phyloP scores from a whole-genome alignment of 768 basidiomycete genomes.

The Naganishia vaughanmartiniae region DNA sequence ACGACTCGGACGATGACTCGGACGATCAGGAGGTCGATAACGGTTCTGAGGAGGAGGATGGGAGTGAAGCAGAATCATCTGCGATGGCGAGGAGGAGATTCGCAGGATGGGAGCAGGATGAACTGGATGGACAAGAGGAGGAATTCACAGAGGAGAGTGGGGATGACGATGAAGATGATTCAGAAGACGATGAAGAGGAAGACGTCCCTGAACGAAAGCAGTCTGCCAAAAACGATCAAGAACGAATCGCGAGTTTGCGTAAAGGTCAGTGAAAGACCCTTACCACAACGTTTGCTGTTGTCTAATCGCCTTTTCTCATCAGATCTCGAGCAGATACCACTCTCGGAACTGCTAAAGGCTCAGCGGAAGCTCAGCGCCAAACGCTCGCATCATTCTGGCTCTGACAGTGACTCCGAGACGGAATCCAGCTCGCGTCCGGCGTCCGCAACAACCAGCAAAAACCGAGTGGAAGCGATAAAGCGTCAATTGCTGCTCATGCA shows the following conservation, averaged over 20 bases:
- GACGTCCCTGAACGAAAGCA: neutral
- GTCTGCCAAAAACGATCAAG: slow-evolving; percentile 21
- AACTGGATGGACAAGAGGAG: slow-evolving; percentile 39
- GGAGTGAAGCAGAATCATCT: slow-evolving; percentile 30
- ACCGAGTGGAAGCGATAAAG: slow-evolving; percentile 44
- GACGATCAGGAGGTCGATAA: slow-evolving; percentile 18
- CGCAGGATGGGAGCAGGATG: slow-evolving; percentile 38
- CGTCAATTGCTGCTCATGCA: slow-evolving; percentile 45
- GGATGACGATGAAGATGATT: slow-evolving; percentile 34
- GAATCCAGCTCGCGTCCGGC: slow-evolving; percentile 28
- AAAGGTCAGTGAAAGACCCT: slow-evolving; percentile 34
- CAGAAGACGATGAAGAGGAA: slow-evolving; percentile 26
- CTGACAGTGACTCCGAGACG: slow-evolving; percentile 22
- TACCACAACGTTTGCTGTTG: slow-evolving; percentile 1
- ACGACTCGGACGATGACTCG: slow-evolving; percentile 25
- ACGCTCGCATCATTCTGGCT: slow-evolving; percentile 5
- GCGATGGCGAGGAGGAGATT: slow-evolving; percentile 20
- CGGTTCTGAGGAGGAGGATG: slow-evolving; percentile 34
- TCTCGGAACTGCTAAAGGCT: slow-evolving; percentile 67
- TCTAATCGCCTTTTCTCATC: slow-evolving; percentile 22
- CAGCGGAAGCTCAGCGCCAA: slow-evolving; percentile 56
- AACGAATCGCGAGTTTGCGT: slow-evolving; percentile 32
- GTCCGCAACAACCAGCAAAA: slow-evolving; percentile 23
- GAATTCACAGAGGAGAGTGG: slow-evolving; percentile 32
- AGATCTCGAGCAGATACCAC: slow-evolving; percentile 65